Evolutionary conservation across 345 rosid genomes (phyloP).

Genomic region (Rubroshorea leprosula): DNA sequence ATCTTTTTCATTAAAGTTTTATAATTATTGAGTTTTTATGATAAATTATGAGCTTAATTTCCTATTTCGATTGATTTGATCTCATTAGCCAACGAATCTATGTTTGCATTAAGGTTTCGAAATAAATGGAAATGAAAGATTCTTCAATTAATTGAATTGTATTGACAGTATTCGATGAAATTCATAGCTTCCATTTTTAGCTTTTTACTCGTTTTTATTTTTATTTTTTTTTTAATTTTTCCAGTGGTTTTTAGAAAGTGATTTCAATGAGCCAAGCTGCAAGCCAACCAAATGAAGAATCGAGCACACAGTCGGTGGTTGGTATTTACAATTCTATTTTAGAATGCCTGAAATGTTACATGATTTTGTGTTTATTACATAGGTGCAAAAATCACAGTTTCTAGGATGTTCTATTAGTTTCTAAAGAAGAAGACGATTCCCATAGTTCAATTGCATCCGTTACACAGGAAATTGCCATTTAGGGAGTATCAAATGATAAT

Average conservation of each 20-base stretch:
- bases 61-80: neutral
- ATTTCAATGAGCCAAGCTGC: slow-evolving; percentile 39
- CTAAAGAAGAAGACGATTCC: too few relatives aligned
- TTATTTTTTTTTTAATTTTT: neutral
- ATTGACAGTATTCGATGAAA: too few relatives aligned
- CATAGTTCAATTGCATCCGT: neutral
- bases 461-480: neutral
- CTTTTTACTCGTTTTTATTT: neutral
- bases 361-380: neutral
- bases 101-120: neutral
- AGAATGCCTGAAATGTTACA: neutral
- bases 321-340: slow-evolving; percentile 13
- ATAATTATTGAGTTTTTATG: neutral
- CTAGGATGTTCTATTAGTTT: neutral
- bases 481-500: neutral
- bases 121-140: too few relatives aligned
- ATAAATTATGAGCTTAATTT: too few relatives aligned
- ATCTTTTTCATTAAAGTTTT: too few relatives aligned
- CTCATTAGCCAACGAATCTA: neutral
- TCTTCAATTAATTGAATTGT: neutral
- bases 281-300: slow-evolving; percentile 28
- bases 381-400: neutral
- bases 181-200: neutral
- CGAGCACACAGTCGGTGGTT: slow-evolving; percentile 28
- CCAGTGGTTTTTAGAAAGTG: slow-evolving; percentile 23